Base-by-base conservation (phyloP, 345 rosid genomes). In the Lumnitzera littorea region DNA sequence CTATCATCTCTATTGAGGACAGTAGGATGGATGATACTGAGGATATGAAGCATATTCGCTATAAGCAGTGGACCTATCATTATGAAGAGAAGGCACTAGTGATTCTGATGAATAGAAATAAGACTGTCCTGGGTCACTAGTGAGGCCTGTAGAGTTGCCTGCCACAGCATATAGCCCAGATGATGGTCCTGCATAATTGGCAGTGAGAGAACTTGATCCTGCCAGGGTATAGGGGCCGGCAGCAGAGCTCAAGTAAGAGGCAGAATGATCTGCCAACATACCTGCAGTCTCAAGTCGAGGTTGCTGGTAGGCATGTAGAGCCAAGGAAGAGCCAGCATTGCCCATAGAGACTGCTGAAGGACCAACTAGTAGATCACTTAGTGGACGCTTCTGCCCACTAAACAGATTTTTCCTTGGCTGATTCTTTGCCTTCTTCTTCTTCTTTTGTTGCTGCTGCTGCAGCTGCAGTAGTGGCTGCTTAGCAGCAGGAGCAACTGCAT, bases 11-110 rank as follows among this genome's bases (percentile, higher is more conserved):
- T 86, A 84, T 67, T 66, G 74, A 53, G 84, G 72, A 70, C 80
- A 71, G 70, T 83, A 79, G 62, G 83, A 53, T 17, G 79, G 80
- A 52, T 73, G 77, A 65, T 73, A 75, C 41, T 72, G 85, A 60
- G 76, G 71, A 29, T 82, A 83, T 68, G 74, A 61, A 67, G 71
- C 63, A 62, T 76, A 78, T 57, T 73, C 80, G 65, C 70, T 74
- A 47, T 69, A 80, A 51, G 77, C 71, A 76, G 68, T 65, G 57
- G 77, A 72, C 51, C 78, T 64, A 53, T 76, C 76, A 63, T 76
- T 78, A 71, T 71, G 74, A 49, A 70, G 58, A 47, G 87, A 49
- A 8, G 74, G 58, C 56, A 65, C 36, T 55, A 65, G 72, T 23
- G 69, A 46, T 58, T 67, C 76, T 25, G 74, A 36, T 53, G 73